Conservation (phyloP, 179 eudicot genomes). For the Beta lomatogona region DNA sequence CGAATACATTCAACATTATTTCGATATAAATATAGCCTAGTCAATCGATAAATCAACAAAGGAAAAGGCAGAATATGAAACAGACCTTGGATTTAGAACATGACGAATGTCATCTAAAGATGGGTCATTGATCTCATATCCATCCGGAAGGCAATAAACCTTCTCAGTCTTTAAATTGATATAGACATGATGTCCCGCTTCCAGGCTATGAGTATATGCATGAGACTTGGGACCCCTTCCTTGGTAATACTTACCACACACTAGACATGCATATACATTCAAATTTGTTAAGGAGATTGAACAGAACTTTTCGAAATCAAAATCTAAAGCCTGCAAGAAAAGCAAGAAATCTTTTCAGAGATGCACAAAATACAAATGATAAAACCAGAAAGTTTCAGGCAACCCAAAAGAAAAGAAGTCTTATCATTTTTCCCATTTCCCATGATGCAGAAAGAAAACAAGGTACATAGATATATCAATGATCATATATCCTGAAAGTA, state of each 20-base stretch:
- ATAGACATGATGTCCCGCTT: slow-evolving; percentile 94
- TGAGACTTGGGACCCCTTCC: slow-evolving; percentile 92
- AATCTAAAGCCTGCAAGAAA: slow-evolving; percentile 80
- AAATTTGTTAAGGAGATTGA: slow-evolving; percentile 77
- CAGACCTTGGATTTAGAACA: slow-evolving; percentile 86
- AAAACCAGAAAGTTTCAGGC: neutral
- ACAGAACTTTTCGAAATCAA: slow-evolving; percentile 95
- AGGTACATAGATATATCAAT: neutral
- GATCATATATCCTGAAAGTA: too few species aligned
- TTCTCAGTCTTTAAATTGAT: slow-evolving; percentile 85
- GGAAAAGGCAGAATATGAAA: slow-evolving; percentile 13
- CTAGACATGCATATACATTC: slow-evolving; percentile 95
- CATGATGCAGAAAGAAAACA: neutral
- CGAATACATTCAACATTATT: neutral
- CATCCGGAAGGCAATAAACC: slow-evolving; percentile 98
- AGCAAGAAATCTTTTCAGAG: neutral
- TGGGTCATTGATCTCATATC: slow-evolving; percentile 89
- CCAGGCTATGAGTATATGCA: slow-evolving; percentile 93
- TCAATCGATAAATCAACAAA: neutral
- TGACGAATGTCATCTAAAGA: slow-evolving; percentile 91
- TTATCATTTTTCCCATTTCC: neutral
- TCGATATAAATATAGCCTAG: neutral
- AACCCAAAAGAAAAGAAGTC: neutral
- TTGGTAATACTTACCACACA: slow-evolving; percentile 94
- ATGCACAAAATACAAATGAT: neutral